Base-by-base conservation (phyloP, 805 yeast genomes). In the Kuraishia borneana region DNA sequence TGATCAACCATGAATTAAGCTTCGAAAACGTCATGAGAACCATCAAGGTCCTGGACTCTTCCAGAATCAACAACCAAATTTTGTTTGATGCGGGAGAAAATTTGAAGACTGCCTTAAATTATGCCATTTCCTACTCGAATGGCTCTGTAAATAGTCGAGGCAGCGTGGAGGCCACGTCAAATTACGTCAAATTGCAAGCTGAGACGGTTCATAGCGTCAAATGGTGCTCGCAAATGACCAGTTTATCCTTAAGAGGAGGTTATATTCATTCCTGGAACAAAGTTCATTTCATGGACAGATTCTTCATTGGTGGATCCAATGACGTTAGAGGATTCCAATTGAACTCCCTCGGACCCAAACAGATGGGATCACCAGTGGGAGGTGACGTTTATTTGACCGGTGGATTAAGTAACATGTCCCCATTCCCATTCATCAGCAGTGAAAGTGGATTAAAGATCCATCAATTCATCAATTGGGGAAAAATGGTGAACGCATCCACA, bases 251-350 rank as follows among this genome's bases (percentile, higher is more conserved):
- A 5, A 48, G 47, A 34, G 31, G 47, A 2, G 63, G 63, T 2
- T 20, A 52, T 6, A 39, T 52, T 2, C 43, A 38, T 29, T 29
- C 46, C 9, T 26, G 49, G 5, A 34, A 33, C 9, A 40, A 40
- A 3, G 41, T 61, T 10, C 62, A 56, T 42, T 53, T 72, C 6
- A 56, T 72, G 54, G 79, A 73, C 47, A 53, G 73, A 31, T 72
- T 70, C 37, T 68, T 63, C 43, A 53, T 65, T 3, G 79, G 79
- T n/a, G 79, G 79, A 2, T 70, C 79, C 9, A 72, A 71, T 42
- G 78, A 72, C 40, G 62, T 73, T 6, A 56, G 78, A 30, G 67
- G 76, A 1, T 73, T 70, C 42, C 48, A 54, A 8, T 45, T 70
- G 38, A 64, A 71, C 29, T 76, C 77, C 1, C 42, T 72, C 29